Base-by-base conservation (phyloP, 306 rosid species). In the Albizia julibrissin region DNA sequence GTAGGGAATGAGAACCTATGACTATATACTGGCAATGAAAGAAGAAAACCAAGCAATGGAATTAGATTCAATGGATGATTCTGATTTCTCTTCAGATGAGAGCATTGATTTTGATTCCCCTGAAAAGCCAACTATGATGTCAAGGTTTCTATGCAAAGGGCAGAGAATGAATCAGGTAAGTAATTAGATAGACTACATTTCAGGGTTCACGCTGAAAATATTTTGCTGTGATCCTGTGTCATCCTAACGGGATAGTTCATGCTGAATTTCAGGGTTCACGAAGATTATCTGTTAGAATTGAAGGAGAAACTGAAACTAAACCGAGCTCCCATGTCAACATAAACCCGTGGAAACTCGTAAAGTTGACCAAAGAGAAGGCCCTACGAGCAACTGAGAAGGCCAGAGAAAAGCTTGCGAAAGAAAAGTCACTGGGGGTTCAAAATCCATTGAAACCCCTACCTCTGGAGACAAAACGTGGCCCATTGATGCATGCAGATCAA, bases 1-100 rank as follows among this genome's bases (percentile, higher is more conserved):
- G 81, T 83, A 95, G 99, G 99, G 98, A 74, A 95, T 95, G 88
- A 87, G 96, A 85, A 95, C 99, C 44, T 95, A 93, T 84, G 99
- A 95, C 80, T 95, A 93, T 80, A 95, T 95, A 74, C 85, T 93
- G 77, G 99, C 99, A 9, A 95, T 95, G 97, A 95, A 83, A 82
- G 98, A 89, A 87, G 96, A 91, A 88, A 89, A 85, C 83, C 87
- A 88, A 79, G 75, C 90, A 16, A 82, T 81, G 85, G 93, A 91
- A 86, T 67, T 92, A 12, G 97, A 96, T 42, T 80, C 93, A 13
- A 82, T 76, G 15, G 85, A 89, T 43, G 94, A 92, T 83, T 96
- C 97, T 26, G 98, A 92, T 82, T 72, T 91, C 69, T 91, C 98
- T 59, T 96, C 97, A 9, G 98, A 93, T 21, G 94, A 90, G 31